These are phyloP conservation scores for Monilinia vaccinii-corymbosi DNA, from an alignment of 2,329 filamentous ascomycete species.

Conservation along the genomic window DNA sequence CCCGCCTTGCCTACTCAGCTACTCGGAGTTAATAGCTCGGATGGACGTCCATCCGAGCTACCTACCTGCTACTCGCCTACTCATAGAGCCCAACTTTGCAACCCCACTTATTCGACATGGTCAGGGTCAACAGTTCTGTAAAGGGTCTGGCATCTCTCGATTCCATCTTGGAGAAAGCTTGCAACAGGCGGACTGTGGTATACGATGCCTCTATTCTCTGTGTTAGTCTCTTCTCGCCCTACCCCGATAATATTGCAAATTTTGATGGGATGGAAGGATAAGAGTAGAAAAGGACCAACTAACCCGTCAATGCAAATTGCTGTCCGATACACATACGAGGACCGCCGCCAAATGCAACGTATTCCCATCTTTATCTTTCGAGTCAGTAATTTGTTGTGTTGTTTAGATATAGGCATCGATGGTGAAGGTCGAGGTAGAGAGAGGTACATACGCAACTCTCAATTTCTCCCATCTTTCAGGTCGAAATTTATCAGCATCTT, in stretches of 20 bases:
- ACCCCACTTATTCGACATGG: conserved; percentile 17
- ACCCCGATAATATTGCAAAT: not conserved
- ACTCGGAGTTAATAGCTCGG: too few species aligned
- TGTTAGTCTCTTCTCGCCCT: conserved; percentile 27
- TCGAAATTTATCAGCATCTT: conserved; percentile 36
- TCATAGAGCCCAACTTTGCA: conserved; percentile 14
- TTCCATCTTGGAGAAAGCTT: conserved; percentile 26
- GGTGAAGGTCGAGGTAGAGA: not conserved
- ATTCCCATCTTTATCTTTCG: conserved; percentile 56
- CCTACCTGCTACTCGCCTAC: not conserved
- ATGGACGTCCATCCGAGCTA: too few species aligned
- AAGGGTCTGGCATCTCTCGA: conserved; percentile 17
- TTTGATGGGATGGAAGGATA: conserved; percentile 27
- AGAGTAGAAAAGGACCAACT: conserved; percentile 7
- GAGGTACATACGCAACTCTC: not conserved
- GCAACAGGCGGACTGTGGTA: conserved; percentile 27
- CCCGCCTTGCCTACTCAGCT: too few species aligned
- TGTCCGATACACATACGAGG: conserved; percentile 61
- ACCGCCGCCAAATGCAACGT: conserved; percentile 65
- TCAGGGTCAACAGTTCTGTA: conserved; percentile 20
- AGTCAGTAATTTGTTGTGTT: conserved; percentile 19
- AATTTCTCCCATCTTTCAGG: conserved; percentile 30
- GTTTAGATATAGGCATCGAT: not conserved
- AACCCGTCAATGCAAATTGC: conserved; percentile 23
- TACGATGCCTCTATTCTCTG: conserved; percentile 34